Evolutionary conservation across 2,329 filamentous ascomycete species (phyloP), one percentile per base, ranked within the genome.

Genomic region (Neonectria punicea): DNA sequence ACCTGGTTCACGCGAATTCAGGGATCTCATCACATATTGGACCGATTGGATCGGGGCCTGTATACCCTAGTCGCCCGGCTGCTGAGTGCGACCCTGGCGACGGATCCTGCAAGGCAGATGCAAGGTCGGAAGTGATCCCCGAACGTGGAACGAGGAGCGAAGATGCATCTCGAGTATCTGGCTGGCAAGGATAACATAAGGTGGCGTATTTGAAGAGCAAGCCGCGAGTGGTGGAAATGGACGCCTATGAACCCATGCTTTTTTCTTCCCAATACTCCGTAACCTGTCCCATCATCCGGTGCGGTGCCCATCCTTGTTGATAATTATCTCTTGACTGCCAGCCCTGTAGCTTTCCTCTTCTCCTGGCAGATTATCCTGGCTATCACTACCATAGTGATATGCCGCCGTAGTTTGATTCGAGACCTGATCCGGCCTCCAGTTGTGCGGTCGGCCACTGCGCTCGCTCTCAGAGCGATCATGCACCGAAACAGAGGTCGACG

Each of bases 291-390:
- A 30, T 47, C 13, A 11, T 41, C 50, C 10, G 36, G 18, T 56
- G 41, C n/a, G 16, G 53, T 39, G 16, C 57, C 50, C 25, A 36
- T 70, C 62, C 54, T 70, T 71, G 14, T 61, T 71, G 14, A 71
- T 71, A 8, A 71, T 71, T 59, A 71, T 43, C 5, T 71, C 69
- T 9, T 71, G 69, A 46, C 69, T 71, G 5, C 69, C 69, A n/a
- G 57, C 56, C 4, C 69, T 58, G 9, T 64, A 71, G 9, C 44
- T 55, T 14, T 53, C 47, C 9, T 50, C 67, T 20, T 20, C 20
- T 20, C 20, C 20, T 20, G 3, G 20, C 20, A 20, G 20, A 20
- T 20, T 20, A 20, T 20, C 20, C 3, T 20, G 20, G 20, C 20
- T 20, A 20, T 20, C 20, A 20, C 20, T 20, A 20, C 20, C 20